Evolutionary conservation across 441 rosid genomes (phyloP).

Genomic region (Populus hybrid): DNA sequence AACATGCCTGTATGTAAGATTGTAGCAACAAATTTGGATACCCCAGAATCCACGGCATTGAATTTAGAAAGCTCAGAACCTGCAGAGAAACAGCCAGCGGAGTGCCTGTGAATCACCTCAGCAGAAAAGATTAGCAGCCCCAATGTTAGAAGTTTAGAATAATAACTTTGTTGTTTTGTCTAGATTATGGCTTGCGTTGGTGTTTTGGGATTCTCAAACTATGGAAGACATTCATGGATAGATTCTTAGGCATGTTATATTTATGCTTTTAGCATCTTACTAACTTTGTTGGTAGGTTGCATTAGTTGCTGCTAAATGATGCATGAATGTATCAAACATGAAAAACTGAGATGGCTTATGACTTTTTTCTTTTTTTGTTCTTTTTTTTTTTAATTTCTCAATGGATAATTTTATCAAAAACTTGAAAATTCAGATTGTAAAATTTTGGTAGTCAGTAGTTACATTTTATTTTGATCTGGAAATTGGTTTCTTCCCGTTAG

Average conservation of each 20-base stretch:
- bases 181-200: neutral
- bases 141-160: constrained; percentile 3
- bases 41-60: constrained; percentile 35
- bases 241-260: constrained; percentile 5
- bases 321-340: neutral
- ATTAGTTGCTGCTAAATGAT: neutral
- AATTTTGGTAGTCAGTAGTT: too few relatives aligned
- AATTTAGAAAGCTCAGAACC: constrained; percentile 35
- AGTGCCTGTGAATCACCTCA: constrained; percentile 6
- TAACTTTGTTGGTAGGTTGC: neutral
- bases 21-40: constrained; percentile 36
- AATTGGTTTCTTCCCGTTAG: neutral
- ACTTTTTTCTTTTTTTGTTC: neutral
- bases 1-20: constrained; percentile 76
- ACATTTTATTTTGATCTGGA: neutral
- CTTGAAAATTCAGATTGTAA: neutral
- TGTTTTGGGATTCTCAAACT: neutral
- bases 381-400: neutral
- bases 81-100: constrained; percentile 23
- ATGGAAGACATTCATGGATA: constrained; percentile 1
- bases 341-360: neutral
- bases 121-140: neutral
- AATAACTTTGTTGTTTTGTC: constrained; percentile 12
- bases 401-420: neutral
- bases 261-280: neutral